Conservation (phyloP, 345 rosid genomes). For the Luvunga scandens region DNA sequence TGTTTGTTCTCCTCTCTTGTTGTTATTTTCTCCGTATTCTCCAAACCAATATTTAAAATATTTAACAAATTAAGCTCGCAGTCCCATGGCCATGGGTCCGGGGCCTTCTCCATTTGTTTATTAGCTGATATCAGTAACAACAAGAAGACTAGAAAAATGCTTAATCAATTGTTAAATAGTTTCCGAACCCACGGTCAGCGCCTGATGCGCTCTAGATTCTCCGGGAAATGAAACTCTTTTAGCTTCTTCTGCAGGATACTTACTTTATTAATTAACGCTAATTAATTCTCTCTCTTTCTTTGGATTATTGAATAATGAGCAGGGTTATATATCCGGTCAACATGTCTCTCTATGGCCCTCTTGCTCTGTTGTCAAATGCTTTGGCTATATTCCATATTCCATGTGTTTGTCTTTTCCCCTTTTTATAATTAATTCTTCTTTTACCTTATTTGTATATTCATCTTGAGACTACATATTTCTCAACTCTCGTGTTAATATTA, state of each 20-base stretch:
- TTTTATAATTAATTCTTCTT: not conserved
- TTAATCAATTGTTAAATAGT: slow-evolving; percentile 35
- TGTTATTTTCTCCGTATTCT: slow-evolving; percentile 9
- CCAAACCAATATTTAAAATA: not conserved
- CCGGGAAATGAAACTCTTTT: slow-evolving; percentile 51
- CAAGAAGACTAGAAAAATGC: slow-evolving; percentile 12
- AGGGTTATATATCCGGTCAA: slow-evolving; percentile 50
- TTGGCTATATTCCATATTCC: slow-evolving; percentile 77
- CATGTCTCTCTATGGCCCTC: slow-evolving; percentile 45
- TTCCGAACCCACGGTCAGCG: slow-evolving; percentile 78
- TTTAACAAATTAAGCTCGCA: not conserved
- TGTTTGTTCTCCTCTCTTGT: slow-evolving; percentile 26
- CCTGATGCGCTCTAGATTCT: slow-evolving; percentile 98
- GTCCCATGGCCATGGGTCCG: not conserved
- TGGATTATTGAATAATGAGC: slow-evolving; percentile 25
- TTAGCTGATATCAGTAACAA: slow-evolving; percentile 8
- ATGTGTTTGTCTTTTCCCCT: slow-evolving; percentile 69
- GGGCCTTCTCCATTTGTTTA: slow-evolving; percentile 1
- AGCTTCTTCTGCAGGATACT: slow-evolving; percentile 8
- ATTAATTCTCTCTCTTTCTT: slow-evolving; percentile 28
- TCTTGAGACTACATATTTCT: too few relatives aligned
- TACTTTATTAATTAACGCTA: slow-evolving; percentile 14
- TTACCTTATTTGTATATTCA: too few relatives aligned
- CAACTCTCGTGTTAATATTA: too few relatives aligned
- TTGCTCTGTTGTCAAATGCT: slow-evolving; percentile 51